phyloP scores from a whole-genome alignment of 495 filamentous ascomycete genomes.

The Aspergillus conjunctus region DNA sequence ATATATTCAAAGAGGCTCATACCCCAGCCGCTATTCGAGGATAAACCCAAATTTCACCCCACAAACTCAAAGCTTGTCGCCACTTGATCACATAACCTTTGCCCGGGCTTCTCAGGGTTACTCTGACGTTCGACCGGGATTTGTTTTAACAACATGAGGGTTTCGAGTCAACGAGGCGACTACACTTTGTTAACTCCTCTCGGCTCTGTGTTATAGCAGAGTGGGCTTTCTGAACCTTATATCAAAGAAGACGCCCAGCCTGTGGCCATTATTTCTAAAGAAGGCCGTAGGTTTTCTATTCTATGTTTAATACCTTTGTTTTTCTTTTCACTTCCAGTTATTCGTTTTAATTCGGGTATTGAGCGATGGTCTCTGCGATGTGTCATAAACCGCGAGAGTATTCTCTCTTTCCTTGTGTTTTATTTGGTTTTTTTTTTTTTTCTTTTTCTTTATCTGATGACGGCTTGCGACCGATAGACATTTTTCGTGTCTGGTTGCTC shows the following conservation, averaged over 20 bases:
- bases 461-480: slow-evolving; percentile 4
- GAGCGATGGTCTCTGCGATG: slow-evolving; percentile 39
- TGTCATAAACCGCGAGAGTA: slow-evolving; percentile 47
- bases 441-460: slow-evolving; percentile 12
- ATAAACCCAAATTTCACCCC: slow-evolving; percentile 23
- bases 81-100: background rate
- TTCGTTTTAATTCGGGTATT: slow-evolving; percentile 13
- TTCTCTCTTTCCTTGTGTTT: background rate
- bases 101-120: background rate
- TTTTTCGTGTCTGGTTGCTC: slow-evolving; percentile 9
- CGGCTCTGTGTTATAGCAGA: background rate
- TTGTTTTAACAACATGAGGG: background rate
- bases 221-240: background rate
- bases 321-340: slow-evolving; percentile 10
- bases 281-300: background rate
- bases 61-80: background rate
- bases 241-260: background rate
- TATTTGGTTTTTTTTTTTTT: slow-evolving; percentile 15
- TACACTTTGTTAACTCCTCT: background rate
- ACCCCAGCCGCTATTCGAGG: slow-evolving; percentile 51
- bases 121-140: background rate
- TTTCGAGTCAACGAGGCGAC: background rate
- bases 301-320: slow-evolving; percentile 5
- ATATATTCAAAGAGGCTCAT: slow-evolving; percentile 48
- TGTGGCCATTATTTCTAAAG: slow-evolving; percentile 7